These are phyloP conservation scores for Plectranthus barbatus DNA, from an alignment of 257 asterid species.

Conservation along the genomic window DNA sequence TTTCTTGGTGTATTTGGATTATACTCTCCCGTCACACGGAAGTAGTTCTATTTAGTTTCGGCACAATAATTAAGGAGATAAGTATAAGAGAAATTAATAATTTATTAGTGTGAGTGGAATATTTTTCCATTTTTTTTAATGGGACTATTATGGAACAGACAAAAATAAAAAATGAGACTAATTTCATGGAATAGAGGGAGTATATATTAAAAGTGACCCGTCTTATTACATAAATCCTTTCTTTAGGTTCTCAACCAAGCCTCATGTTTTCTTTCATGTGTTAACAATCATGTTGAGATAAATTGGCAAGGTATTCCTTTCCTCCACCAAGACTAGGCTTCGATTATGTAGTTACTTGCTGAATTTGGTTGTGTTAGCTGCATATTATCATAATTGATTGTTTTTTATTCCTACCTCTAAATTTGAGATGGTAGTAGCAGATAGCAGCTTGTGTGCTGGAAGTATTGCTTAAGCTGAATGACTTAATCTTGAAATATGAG, in stretches of 20 bases:
- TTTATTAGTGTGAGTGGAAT: no score
- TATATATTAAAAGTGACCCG: background rate
- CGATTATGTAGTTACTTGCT: background rate
- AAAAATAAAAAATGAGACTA: no score
- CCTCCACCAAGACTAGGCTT: background rate
- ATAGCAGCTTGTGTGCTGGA: conserved; percentile 69
- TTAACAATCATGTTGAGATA: conserved; percentile 83
- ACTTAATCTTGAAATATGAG: conserved; percentile 12
- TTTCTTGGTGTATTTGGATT: background rate
- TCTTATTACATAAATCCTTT: conserved; percentile 10
- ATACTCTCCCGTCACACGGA: no score
- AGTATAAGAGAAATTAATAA: no score
- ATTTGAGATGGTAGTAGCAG: conserved; percentile 80
- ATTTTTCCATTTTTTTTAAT: no score
- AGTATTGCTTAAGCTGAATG: conserved; percentile 88
- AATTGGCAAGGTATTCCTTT: conserved; percentile 59
- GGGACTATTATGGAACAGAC: no score
- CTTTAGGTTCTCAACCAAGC: conserved; percentile 40
- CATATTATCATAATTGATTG: background rate
- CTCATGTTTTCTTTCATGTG: conserved; percentile 59
- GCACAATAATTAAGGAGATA: no score
- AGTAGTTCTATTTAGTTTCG: no score
- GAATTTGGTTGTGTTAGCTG: background rate
- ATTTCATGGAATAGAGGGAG: no score
- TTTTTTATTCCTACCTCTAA: conserved; percentile 22